Base-by-base conservation (phyloP, 2,329 filamentous ascomycete species). In the Arthrobotrys sphaeroides region DNA sequence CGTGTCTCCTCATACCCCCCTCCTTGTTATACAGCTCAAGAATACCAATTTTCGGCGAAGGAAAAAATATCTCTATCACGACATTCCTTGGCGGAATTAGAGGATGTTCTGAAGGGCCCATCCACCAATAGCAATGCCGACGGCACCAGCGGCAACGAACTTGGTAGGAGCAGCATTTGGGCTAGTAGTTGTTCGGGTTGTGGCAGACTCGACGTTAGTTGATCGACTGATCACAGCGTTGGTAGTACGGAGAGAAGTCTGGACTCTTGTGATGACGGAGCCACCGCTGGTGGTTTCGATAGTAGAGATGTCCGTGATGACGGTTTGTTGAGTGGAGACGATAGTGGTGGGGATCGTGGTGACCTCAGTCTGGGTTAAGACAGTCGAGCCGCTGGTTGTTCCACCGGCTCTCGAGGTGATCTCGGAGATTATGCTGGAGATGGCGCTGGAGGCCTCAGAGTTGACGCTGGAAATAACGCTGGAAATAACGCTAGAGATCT, bases 71-170 rank as follows among this genome's bases (percentile, higher is more conserved):
- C 31, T 12, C 12, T 33, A 5, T 5, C 5, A 33, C 31, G 31
- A 5, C 12, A 33, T 12, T 33, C 31, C 36, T 40, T 9, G 6
- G 36, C 36, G 13, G 49, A 57, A 3, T 51, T 66, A 73, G n/a
- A 73, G 18, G 40, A 73, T 59, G 28, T 59, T 65, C 13, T 47
- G 59, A n/a, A 73, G 7, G 22, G 33, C 59, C 68, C 68, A 73
- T 61, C 69, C 69, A 49, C 69, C 69, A 31, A 73, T 26, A 16
- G 69, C 69, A 5, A 73, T 28, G 3, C 51, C 69, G 6, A 64
- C 24, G 7, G 69, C 69, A 9, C 69, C 69, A n/a, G 24, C 43
- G 13, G 60, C 69, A 1, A 64, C 69, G 9, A 73, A 45, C 16
- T 33, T 55, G 7, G 69, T 67, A 9, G 69, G 61, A 16, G 69